Base-by-base conservation (phyloP, 202 grass and related monocot genomes). In the Saccharum hybrid region DNA sequence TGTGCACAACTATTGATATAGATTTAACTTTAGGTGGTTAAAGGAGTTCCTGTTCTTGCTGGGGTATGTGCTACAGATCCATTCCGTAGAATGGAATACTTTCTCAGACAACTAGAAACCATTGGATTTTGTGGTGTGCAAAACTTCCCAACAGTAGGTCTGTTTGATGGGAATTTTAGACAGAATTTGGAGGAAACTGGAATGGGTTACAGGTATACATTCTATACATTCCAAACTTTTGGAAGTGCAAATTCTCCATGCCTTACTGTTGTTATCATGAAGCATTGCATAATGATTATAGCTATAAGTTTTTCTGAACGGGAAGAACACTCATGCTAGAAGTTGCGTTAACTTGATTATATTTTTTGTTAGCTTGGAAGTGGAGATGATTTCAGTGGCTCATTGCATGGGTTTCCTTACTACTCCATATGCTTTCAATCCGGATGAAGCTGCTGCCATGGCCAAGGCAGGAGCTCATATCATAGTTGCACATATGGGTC, bases 61-160 rank as follows among this genome's bases (percentile, higher is more conserved):
- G 96, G 96, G 49, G 96, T 98, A 64, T 98, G 96, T 46, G 96
- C 92, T 80, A 93, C 96, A 1, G 92, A 98, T 91, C 96, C 96
- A 23, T 95, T 98, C 64, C 93, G 96, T 5, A 87, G 89, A 89
- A 98, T 98, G 90, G 89, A 92, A 51, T 85, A 90, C 77, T 98
- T 98, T 80, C 80, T 98, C 60, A 95, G 88, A 61, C 87, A 98
- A 56, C 70, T 98, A 63, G 96, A 95, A 81, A 84, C 74, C n/a
- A 82, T 89, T 57, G 96, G 95, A 82, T 98, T 95, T 95, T 85
- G 70, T 60, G 95, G 95, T n/a, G 90, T 98, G 49, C 96, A 98
- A 78, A 98, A 98, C 71, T 98, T 98, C 71, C 96, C 96, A 78
- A 98, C 96, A n/a, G 92, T 98, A 76, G 96, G 96, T 78, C 87